phyloP scores from a whole-genome alignment of 306 rosid genomes.

The Oxytropis ochrocephala region DNA sequence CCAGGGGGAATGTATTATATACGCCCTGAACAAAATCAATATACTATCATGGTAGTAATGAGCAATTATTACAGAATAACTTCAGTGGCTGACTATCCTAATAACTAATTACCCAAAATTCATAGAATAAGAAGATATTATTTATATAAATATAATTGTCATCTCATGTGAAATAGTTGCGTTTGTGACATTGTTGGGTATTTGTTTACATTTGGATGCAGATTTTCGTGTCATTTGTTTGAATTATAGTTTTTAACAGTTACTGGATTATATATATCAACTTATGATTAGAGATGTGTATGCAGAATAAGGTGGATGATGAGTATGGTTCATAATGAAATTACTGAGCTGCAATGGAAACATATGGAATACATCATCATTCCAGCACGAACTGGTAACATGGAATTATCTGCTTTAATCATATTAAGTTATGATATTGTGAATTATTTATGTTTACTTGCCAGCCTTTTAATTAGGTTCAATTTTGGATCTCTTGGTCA shows the following conservation, averaged over 20 bases:
- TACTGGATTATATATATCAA: background rate
- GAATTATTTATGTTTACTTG: conserved; percentile 5
- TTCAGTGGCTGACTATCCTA: too few species aligned
- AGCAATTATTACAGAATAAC: too few species aligned
- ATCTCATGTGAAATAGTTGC: background rate
- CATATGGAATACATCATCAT: conserved; percentile 8
- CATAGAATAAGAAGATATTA: too few species aligned
- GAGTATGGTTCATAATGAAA: conserved; percentile 20
- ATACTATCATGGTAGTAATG: too few species aligned
- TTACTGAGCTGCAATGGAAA: conserved; percentile 16
- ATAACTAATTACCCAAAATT: too few species aligned
- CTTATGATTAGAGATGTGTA: conserved; percentile 17
- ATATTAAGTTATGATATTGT: background rate
- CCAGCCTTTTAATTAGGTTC: conserved; percentile 26
- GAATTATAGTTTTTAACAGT: background rate
- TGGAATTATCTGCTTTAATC: conserved; percentile 12
- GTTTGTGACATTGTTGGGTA: conserved; percentile 1
- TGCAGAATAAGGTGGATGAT: conserved; percentile 31
- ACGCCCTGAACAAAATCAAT: too few species aligned
- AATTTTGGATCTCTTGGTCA: conserved; percentile 20
- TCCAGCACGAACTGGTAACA: conserved; percentile 30
- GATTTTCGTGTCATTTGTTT: background rate
- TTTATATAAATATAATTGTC: background rate
- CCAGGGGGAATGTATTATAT: too few species aligned
- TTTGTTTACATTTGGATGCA: background rate